Conservation (phyloP, 2,329 filamentous ascomycete species). For the Penicillium sp. region DNA sequence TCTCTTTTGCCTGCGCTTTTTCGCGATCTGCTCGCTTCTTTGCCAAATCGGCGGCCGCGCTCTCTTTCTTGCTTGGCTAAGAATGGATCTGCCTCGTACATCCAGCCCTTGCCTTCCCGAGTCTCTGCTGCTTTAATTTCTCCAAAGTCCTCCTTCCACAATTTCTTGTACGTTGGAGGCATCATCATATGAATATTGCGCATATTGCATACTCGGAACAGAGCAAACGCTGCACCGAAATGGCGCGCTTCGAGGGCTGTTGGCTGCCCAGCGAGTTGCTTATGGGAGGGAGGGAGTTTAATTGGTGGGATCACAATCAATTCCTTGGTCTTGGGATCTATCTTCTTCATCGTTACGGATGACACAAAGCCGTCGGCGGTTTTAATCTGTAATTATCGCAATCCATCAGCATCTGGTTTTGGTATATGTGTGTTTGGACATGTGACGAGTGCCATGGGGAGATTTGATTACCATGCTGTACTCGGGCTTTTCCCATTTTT, state of each 20-base stretch:
- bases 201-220: slow-evolving; percentile 92
- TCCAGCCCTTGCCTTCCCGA: slow-evolving; percentile 74
- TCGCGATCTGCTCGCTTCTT: slow-evolving; percentile 76
- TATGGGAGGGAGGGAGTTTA: slow-evolving; percentile 73
- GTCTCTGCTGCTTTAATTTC: slow-evolving; percentile 78
- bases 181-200: slow-evolving; percentile 94
- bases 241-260: slow-evolving; percentile 89
- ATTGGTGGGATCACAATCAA: slow-evolving; percentile 74
- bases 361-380: slow-evolving; percentile 73
- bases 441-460: neutral
- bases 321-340: slow-evolving; percentile 80
- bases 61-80: slow-evolving; percentile 71
- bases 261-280: slow-evolving; percentile 71
- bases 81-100: slow-evolving; percentile 96
- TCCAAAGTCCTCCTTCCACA: slow-evolving; percentile 89
- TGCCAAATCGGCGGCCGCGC: slow-evolving; percentile 70
- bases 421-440: neutral
- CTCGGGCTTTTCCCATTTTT: slow-evolving; percentile 91
- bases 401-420: slow-evolving; percentile 17
- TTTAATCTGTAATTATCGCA: slow-evolving; percentile 53
- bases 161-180: slow-evolving; percentile 80
- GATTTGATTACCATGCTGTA: slow-evolving; percentile 67
- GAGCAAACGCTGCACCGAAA: slow-evolving; percentile 85
- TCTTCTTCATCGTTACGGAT: slow-evolving; percentile 71
- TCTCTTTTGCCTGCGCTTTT: slow-evolving; percentile 60